Percentiles rank a stretch among this genome's conserved stretches.
Evolutionary conservation across 371 early-diverging fungal species (phyloP).

Genomic region (Chytridium lagenaria): DNA sequence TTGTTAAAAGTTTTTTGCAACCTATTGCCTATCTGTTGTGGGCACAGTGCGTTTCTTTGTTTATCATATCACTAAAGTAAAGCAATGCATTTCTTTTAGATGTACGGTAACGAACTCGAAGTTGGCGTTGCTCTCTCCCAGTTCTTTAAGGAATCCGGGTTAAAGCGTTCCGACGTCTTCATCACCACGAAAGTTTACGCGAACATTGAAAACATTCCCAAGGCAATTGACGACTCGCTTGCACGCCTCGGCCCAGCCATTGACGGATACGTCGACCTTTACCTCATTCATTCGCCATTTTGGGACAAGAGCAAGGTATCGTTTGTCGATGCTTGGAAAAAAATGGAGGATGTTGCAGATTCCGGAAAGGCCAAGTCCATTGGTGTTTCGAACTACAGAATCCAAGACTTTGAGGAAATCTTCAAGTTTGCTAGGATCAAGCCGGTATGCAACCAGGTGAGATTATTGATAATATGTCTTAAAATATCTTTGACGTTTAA

Average conservation of each 20-base stretch:
- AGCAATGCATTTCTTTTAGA: not conserved
- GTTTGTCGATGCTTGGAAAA: conserved; percentile 43
- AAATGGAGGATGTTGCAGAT: conserved; percentile 51
- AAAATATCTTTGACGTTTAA: not conserved
- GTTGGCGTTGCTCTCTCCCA: conserved; percentile 28
- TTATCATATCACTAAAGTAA: too few species aligned
- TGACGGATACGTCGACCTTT: conserved; percentile 74
- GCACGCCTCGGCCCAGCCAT: conserved; percentile 63
- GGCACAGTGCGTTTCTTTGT: not conserved
- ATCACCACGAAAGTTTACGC: conserved; percentile 38
- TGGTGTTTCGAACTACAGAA: conserved; percentile 80
- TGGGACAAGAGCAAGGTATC: conserved; percentile 51
- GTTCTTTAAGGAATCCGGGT: conserved; percentile 32
- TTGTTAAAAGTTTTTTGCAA: not conserved
- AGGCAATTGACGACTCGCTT: conserved; percentile 51
- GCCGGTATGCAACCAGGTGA: conserved; percentile 20
- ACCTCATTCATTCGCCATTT: conserved; percentile 76
- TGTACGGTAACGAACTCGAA: conserved; percentile 35
- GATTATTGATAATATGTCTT: too few species aligned
- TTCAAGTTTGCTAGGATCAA: conserved; percentile 22
- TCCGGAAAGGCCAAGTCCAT: conserved; percentile 42
- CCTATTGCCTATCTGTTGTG: too few species aligned
- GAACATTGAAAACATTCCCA: conserved; percentile 13
- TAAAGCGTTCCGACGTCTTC: conserved; percentile 28
- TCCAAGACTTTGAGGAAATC: conserved; percentile 56